phyloP scores from a whole-genome alignment of 257 asterid genomes.

The Nicotiana undulata region DNA sequence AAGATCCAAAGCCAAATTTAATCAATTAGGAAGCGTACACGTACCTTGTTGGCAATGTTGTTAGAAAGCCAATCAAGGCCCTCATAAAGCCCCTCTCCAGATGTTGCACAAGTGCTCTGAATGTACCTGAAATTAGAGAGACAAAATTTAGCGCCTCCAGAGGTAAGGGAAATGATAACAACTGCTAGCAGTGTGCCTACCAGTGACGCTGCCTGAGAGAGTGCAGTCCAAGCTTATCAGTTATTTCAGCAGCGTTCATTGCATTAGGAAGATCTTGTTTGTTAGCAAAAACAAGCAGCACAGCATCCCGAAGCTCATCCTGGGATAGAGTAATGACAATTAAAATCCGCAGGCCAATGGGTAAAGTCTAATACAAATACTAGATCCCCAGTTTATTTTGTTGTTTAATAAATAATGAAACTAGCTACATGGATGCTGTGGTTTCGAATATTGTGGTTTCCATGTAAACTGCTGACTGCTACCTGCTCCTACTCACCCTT shows the following conservation, averaged over 20 bases:
- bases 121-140: neutral
- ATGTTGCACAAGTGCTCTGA: constrained; percentile 3
- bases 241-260: constrained; percentile 7
- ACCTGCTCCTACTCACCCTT: neutral
- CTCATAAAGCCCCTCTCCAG: constrained; percentile 5
- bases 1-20: neutral
- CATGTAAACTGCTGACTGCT: neutral
- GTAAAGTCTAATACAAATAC: neutral
- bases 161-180: neutral
- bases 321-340: neutral
- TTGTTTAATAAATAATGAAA: neutral
- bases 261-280: constrained; percentile 9
- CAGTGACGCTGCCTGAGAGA: constrained; percentile 9
- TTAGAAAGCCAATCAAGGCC: constrained; percentile 8
- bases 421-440: neutral
- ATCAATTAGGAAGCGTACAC: neutral
- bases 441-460: neutral
- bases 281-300: constrained; percentile 7
- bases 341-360: neutral
- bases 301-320: constrained; percentile 3
- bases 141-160: neutral
- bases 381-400: neutral
- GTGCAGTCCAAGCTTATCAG: constrained; percentile 6
- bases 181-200: constrained; percentile 1
- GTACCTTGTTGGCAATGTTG: neutral